Conservation (phyloP, 164 flowering plant species). For the Berberis vulgaris region DNA sequence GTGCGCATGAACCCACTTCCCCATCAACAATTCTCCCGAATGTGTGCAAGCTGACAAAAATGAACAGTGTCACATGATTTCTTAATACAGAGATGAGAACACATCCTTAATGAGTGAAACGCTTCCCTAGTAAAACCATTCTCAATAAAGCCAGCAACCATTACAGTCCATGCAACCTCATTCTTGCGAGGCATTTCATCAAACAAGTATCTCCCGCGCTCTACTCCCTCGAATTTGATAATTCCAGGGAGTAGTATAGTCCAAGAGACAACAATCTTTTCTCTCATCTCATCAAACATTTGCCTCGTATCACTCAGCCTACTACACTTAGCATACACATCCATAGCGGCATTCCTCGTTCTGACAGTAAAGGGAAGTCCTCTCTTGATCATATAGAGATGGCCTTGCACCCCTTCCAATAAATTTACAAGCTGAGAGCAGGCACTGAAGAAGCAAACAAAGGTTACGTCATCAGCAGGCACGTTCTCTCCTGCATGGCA, state of each 20-base stretch:
- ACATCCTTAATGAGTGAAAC: conserved; percentile 28
- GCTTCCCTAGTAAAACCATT: conserved; percentile 34
- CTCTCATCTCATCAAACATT: conserved; percentile 39
- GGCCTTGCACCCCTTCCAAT: conserved; percentile 30
- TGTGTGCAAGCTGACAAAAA: conserved; percentile 43
- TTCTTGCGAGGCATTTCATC: conserved; percentile 58
- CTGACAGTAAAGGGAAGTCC: conserved; percentile 30
- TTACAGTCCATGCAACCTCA: conserved; percentile 56
- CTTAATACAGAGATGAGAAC: conserved; percentile 19
- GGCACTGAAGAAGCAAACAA: conserved; percentile 36
- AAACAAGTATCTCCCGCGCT: conserved; percentile 33
- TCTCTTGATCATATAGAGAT: conserved; percentile 32
- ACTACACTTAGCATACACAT: conserved; percentile 62
- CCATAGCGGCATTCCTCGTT: conserved; percentile 46
- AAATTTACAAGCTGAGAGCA: conserved; percentile 33
- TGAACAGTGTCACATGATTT: conserved; percentile 46
- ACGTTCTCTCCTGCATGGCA: conserved; percentile 24
- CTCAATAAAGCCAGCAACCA: conserved; percentile 41
- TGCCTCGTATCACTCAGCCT: conserved; percentile 29
- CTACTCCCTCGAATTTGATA: conserved; percentile 40
- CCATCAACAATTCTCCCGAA: conserved; percentile 44
- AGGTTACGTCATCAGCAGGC: conserved; percentile 37
- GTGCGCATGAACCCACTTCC: conserved; percentile 62
- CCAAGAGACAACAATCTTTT: conserved; percentile 56
- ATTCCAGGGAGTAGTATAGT: conserved; percentile 43